Evolutionary conservation across 2,329 filamentous ascomycete species (phyloP), one percentile per base, ranked within the genome.

Genomic region (Aspergillus proliferans): DNA sequence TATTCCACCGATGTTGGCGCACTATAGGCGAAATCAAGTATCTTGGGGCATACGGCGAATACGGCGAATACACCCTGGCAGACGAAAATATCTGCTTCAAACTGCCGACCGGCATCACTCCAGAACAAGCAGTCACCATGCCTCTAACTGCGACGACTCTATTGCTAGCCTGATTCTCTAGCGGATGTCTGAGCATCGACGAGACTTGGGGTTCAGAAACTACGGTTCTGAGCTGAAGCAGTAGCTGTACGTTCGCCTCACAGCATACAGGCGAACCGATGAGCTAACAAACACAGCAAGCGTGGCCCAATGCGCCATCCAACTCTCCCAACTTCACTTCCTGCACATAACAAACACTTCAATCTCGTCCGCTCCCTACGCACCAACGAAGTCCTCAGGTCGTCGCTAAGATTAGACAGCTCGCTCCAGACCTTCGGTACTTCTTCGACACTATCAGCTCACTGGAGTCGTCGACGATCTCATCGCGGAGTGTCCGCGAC

Each of bases 361-460:
- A 60, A 68, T 1, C 55, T 66, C 2, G 64, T 69, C 19, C 61
- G 61, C 12, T 58, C 54, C 1, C 50, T 63, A 2, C 70, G 70
- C 4, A 71, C 68, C 7, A 54, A 53, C 4, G 51, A 69, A 43
- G 67, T 58, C 46, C 71, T 73, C 45, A 68, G 65, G 69, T 73
- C 2, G 60, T 67, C 9, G 56, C 66, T 3, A 63, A 64, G 15
- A 71, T 76, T 52, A 58, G 54, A 12, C 48, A 58, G 0, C 58
- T 55, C 4, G 64, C 63, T 2, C 69, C 68, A 1, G 52, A 57
- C 1, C 56, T 75, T 3, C 48, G 57, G 8, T 67, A 72, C 44
- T 65, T 66, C 30, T 72, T 76, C 45, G 72, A 76, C 47, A 72
- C 68, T 0, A 72, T 76, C 44, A 74, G 74, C n/a, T 64, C 63